phyloP scores from a whole-genome alignment of 805 yeast species.

The Barnettozyma sucrosica region DNA sequence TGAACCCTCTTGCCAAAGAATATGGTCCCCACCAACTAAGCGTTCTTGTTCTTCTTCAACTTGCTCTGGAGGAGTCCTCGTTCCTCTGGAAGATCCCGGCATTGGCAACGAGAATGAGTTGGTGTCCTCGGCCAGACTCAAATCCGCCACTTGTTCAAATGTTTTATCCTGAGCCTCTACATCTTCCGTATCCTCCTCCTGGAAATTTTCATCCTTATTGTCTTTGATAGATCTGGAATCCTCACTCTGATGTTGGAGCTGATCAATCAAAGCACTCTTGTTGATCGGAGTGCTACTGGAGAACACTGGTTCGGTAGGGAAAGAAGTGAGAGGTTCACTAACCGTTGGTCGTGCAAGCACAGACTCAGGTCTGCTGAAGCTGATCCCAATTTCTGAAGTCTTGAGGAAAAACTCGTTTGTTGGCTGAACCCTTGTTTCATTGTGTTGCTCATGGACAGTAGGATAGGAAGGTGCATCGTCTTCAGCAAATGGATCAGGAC shows the following conservation, averaged over 20 bases:
- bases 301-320: conserved; percentile 10
- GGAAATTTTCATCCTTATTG: not conserved
- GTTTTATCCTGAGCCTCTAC: not conserved
- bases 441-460: conserved; percentile 6
- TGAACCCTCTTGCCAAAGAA: not conserved
- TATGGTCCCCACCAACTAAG: conserved; percentile 1
- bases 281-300: conserved; percentile 22
- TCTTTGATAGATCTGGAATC: not conserved
- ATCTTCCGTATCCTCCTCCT: conserved; percentile 1
- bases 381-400: conserved; percentile 9
- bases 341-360: conserved; percentile 11
- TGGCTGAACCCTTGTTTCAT: not conserved
- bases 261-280: conserved; percentile 3
- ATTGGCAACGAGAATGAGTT: conserved; percentile 49
- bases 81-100: conserved; percentile 25
- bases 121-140: conserved; percentile 26
- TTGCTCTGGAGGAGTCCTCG: conserved; percentile 1
- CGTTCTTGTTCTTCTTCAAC: conserved; percentile 5
- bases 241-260: conserved; percentile 1
- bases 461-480: conserved; percentile 14
- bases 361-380: conserved; percentile 10
- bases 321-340: conserved; percentile 13
- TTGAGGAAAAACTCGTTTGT: conserved; percentile 3
- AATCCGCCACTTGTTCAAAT: not conserved
- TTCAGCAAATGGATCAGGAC: conserved; percentile 57